Evolutionary conservation across 768 basidiomycete species (phyloP), one percentile per base, ranked within the genome.

Genomic region (Lactifluus pinguis): DNA sequence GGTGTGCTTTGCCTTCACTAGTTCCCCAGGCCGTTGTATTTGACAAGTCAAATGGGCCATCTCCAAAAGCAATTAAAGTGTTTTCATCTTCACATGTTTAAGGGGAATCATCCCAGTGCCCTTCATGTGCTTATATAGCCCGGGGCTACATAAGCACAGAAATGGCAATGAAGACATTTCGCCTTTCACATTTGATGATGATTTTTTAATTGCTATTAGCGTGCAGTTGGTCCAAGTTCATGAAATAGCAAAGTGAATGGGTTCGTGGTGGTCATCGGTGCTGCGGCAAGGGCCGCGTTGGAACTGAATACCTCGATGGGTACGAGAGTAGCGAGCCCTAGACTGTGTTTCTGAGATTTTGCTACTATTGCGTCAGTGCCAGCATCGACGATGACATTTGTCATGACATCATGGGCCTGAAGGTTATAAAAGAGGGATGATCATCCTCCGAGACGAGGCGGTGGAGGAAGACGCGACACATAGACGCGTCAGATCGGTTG

Each of bases 371-470:
- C 86, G 38, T 66, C 65, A 9, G 65, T 66, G 2, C 92, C 92
- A 0, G 92, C 92, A 68, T 94, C 92, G 32, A 90, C 81, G 57
- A 94, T 85, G 38, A 84, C 82, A 67, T 92, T 94, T 11, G 89
- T 85, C 79, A 92, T 79, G 53, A 94, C 87, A 63, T 90, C 87
- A 71, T 95, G 92, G 0, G 90, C 90, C 61, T 88, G 86, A 25
- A 95, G 79, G 68, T 92, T 93, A 73, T 93, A 92, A 3, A 94
- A 75, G 0, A 91, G 92, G 90, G 58, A 92, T 84, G 68, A 93
- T 92, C 70, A 81, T 84, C 60, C 89, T 80, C n/a, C 87, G 77
- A 32, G 76, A 76, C 11, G 76, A 74, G 10, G 76, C 64, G 17
- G 75, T 69, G 0, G 81, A 79, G 4, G 79, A 51, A 17, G 72